Base-by-base conservation (phyloP, 345 rosid genomes). In the Rhodamnia rubescens region DNA sequence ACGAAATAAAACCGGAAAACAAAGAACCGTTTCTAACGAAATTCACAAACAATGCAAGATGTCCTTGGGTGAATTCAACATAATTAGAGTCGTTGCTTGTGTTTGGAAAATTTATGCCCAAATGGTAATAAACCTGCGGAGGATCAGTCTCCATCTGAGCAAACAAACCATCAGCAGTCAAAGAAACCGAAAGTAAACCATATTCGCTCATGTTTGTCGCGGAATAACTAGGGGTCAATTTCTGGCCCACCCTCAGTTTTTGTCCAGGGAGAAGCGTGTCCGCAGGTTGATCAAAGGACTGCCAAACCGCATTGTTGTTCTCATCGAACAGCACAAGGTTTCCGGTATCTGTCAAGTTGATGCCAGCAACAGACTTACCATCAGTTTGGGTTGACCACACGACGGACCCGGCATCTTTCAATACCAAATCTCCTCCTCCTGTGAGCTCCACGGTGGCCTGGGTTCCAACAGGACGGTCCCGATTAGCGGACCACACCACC, bases 401-500 rank as follows among this genome's bases (percentile, higher is more conserved):
- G 21, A 53, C 3, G n/a, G 56, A 61, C 14, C 74, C 86, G 8
- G 32, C 61, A 74, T 86, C 88, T 59, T 52, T 53, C 84, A 90
- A 24, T 50, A 58, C 78, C 53, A 90, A 61, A 52, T 53, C 56
- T 64, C 89, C 89, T 8, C 27, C 44, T 5, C 18, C 5, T 5
- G 87, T 82, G 42, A 86, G 80, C 55, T 83, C 47, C 24, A 88
- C 40, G 5, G 85, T 83, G 0, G 88, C 54, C 18, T 64, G 82
- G 27, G 13, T 24, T 20, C 81, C 8, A 51, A 85, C 87, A 9
- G 87, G 85, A 15, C 24, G n/a, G 58, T 86, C 74, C 16, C 87
- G 51, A 22, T 90, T 90, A 12, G 90, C 88, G 27, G 87, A 84
- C 90, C 92, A 89, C 22, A 85, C 90, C 53, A 89, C 24, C 44